Percentiles rank a stretch among this genome's conserved stretches.
These are phyloP conservation scores for Hypoxylon cercidicola DNA, from an alignment of 495 filamentous ascomycete genomes.

Conservation along the genomic window DNA sequence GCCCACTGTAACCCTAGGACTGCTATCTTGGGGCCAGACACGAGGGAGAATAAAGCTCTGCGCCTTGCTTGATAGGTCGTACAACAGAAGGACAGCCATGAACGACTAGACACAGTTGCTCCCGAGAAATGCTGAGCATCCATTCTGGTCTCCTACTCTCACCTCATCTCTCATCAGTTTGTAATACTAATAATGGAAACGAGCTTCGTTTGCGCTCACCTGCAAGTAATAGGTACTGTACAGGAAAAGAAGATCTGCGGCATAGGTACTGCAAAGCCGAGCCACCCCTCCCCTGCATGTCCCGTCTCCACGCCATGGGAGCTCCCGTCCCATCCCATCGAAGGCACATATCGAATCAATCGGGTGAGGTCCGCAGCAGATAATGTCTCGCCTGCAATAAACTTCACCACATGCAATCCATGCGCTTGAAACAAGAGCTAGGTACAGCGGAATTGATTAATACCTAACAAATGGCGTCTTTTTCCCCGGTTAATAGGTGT, in stretches of 20 bases:
- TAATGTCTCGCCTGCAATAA: slow-evolving; percentile 27
- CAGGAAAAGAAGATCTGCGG: slow-evolving; percentile 20
- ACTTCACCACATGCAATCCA: slow-evolving; percentile 28
- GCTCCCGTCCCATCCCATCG: slow-evolving; percentile 32
- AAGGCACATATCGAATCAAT: slow-evolving; percentile 26
- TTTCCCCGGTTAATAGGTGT: slow-evolving; percentile 9
- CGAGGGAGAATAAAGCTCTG: slow-evolving; percentile 12
- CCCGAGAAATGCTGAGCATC: slow-evolving; percentile 1
- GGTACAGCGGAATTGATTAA: background rate
- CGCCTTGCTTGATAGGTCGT: slow-evolving; percentile 33
- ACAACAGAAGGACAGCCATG: slow-evolving; percentile 2
- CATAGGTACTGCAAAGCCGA: slow-evolving; percentile 8
- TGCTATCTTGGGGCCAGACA: slow-evolving; percentile 27
- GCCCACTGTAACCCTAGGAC: slow-evolving; percentile 24
- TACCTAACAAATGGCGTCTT: slow-evolving; percentile 10
- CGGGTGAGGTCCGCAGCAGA: slow-evolving; percentile 16
- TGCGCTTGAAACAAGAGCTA: slow-evolving; percentile 22
- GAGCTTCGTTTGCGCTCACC: slow-evolving; percentile 19
- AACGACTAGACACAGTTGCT: slow-evolving; percentile 9
- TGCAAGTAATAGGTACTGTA: slow-evolving; percentile 11
- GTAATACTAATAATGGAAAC: slow-evolving; percentile 7
- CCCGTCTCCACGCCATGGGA: slow-evolving; percentile 23
- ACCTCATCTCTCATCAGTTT: slow-evolving; percentile 15
- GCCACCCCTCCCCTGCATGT: slow-evolving; percentile 17
- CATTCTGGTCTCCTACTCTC: slow-evolving; percentile 9